A percentile compares a stretch with the other conserved stretches of the same genome.
These are phyloP conservation scores for Globisporangium camurandrum DNA, from an alignment of 352 stramenopile species.

Conservation along the genomic window DNA sequence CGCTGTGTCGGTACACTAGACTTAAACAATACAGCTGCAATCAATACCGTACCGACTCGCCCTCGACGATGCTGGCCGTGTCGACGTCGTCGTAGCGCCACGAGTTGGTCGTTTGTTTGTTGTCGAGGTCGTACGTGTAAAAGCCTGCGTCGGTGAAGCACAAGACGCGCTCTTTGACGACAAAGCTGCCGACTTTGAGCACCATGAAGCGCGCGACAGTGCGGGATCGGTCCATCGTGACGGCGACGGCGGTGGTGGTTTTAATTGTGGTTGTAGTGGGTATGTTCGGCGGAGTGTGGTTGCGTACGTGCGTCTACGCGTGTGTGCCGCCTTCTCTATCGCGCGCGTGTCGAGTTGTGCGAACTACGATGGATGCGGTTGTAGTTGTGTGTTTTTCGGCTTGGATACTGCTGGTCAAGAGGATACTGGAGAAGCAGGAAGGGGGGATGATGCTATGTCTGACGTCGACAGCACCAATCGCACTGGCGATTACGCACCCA, in stretches of 20 bases:
- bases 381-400: background rate
- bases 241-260: background rate
- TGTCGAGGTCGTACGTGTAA: constrained; percentile 64
- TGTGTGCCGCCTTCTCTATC: background rate
- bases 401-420: background rate
- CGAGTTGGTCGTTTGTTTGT: constrained; percentile 65
- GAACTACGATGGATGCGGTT: background rate
- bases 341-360: background rate
- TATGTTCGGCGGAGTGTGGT: background rate
- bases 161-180: constrained; percentile 78
- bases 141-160: constrained; percentile 73
- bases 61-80: constrained; percentile 43
- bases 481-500: too few species aligned
- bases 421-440: background rate
- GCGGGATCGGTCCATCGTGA: constrained; percentile 43
- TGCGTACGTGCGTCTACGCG: background rate
- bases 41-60: constrained; percentile 56
- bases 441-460: too few species aligned
- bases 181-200: constrained; percentile 76
- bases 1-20: too few species aligned
- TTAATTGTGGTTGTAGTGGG: too few species aligned
- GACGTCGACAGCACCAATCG: too few species aligned
- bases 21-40: too few species aligned
- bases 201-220: constrained; percentile 77
- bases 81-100: constrained; percentile 81